Evolutionary conservation across 441 rosid genomes (phyloP).

Genomic region (Corymbia citriodora): DNA sequence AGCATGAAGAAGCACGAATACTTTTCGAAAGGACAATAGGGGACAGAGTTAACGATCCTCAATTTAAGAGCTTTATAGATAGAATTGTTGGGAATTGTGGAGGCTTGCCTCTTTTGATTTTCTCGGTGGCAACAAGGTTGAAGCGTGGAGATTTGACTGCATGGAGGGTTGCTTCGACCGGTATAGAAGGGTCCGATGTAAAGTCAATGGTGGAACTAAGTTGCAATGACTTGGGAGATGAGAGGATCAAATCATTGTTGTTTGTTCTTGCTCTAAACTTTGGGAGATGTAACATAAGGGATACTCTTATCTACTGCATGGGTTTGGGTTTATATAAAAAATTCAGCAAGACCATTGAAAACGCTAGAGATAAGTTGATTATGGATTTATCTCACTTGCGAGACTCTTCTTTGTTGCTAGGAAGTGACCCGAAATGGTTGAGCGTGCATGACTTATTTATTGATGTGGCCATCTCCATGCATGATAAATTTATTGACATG

Average conservation of each 20-base stretch:
- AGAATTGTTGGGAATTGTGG: rapidly evolving
- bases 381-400: rapidly evolving
- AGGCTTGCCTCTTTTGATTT: no score
- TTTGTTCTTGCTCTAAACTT: rapidly evolving
- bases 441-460: no score
- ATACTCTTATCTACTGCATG: no score
- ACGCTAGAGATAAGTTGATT: rapidly evolving
- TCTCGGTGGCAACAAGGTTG: no score
- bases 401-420: no score
- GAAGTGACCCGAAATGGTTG: rapidly evolving
- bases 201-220: rapidly evolving
- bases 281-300: rapidly evolving
- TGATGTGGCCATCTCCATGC: no score
- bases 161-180: rapidly evolving
- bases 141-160: rapidly evolving
- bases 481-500: no score
- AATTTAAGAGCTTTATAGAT: rapidly evolving
- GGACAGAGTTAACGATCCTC: rapidly evolving
- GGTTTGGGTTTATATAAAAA: no score
- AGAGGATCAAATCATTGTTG: no score
- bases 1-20: rapidly evolving
- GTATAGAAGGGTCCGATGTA: rapidly evolving
- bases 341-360: rapidly evolving
- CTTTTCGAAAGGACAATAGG: no score
- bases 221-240: rapidly evolving